Evolutionary conservation across 2,329 filamentous ascomycete species (phyloP).

Genomic region (Aureobasidium sp.): DNA sequence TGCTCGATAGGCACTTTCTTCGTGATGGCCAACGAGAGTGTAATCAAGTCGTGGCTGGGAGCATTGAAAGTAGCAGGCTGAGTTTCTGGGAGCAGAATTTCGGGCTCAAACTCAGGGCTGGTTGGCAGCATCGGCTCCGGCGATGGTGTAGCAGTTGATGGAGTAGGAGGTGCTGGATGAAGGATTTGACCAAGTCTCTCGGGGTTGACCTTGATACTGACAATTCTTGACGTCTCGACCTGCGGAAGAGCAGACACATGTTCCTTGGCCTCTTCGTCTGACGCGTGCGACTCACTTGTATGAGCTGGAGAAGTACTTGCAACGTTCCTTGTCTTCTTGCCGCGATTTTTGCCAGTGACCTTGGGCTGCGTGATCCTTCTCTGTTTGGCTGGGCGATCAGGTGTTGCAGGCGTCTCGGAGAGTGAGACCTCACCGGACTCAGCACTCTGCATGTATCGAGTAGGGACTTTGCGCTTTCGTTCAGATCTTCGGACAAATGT

Average conservation of each 20-base stretch:
- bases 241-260: neutral
- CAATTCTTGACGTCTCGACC: neutral
- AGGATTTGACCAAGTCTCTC: neutral
- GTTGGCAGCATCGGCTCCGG: neutral
- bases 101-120: neutral
- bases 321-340: neutral
- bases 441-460: too few relatives aligned
- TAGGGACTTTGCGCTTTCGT: constrained; percentile 1
- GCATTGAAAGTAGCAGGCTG: neutral
- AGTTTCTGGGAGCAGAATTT: neutral
- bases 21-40: constrained; percentile 19
- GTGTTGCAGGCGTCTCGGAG: neutral
- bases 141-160: neutral
- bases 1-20: constrained; percentile 20
- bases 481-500: neutral
- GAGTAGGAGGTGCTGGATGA: neutral
- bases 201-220: neutral
- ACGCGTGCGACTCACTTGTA: neutral
- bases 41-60: neutral
- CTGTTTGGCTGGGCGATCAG: neutral
- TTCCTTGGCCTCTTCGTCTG: neutral
- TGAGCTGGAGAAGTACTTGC: neutral
- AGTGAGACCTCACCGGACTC: neutral
- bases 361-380: neutral
- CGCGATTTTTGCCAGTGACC: neutral